These are phyloP conservation scores for Fonsecaea monophora DNA, from an alignment of 2,329 filamentous ascomycete species.

Conservation along the genomic window DNA sequence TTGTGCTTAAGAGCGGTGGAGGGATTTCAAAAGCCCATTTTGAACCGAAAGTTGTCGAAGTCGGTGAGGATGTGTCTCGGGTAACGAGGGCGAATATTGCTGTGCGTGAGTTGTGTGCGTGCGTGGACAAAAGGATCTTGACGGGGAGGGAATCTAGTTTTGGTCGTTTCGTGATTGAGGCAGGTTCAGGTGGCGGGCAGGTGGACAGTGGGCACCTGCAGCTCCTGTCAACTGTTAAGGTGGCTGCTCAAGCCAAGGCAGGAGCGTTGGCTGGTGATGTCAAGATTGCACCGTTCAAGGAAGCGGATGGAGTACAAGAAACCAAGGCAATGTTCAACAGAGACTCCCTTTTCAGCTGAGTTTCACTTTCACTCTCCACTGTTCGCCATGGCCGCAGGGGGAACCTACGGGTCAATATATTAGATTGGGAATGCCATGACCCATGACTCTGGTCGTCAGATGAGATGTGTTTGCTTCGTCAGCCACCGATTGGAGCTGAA, in stretches of 20 bases:
- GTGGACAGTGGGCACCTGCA: too few species aligned
- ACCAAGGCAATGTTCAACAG: neutral
- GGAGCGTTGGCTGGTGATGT: neutral
- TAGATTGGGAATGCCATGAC: neutral
- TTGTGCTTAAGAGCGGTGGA: conserved; percentile 19
- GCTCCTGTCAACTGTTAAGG: neutral
- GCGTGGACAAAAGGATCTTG: neutral
- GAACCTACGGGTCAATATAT: neutral
- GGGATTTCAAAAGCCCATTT: conserved; percentile 28
- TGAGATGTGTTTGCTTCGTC: neutral
- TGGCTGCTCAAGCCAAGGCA: neutral
- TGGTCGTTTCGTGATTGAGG: neutral
- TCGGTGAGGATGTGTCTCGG: conserved; percentile 14
- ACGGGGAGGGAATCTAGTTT: neutral
- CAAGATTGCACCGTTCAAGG: neutral
- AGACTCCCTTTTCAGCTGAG: neutral
- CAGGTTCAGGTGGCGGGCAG: neutral
- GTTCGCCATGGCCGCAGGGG: neutral
- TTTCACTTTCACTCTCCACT: neutral
- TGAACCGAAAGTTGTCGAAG: conserved; percentile 15
- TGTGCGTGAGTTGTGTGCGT: neutral
- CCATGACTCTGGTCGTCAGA: neutral
- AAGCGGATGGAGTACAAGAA: neutral
- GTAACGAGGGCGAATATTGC: neutral
- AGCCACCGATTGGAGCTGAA: conserved; percentile 2